phyloP scores from a whole-genome alignment of 805 yeast genomes.

The Cyberlindnera galapagoensis region DNA sequence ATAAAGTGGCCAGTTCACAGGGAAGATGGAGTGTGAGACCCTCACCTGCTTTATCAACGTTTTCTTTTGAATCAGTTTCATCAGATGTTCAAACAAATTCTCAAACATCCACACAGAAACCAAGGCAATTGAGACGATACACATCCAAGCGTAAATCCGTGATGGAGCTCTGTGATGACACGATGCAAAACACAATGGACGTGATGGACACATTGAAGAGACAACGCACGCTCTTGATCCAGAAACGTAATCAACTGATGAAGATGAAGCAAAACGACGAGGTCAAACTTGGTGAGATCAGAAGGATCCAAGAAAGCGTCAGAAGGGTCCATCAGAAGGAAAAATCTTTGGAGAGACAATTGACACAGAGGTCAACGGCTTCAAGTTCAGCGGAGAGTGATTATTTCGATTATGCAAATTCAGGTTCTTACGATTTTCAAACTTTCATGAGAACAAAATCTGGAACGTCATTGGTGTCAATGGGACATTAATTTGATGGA shows the following conservation, averaged over 20 bases:
- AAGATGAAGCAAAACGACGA: constrained; percentile 11
- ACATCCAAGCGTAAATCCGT: constrained; percentile 14
- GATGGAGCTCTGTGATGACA: constrained; percentile 21
- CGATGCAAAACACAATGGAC: constrained; percentile 17
- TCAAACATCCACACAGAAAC: background rate
- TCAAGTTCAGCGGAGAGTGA: constrained; percentile 4
- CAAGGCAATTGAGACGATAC: constrained; percentile 7
- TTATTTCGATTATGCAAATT: constrained; percentile 19
- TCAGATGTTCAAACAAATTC: constrained; percentile 18
- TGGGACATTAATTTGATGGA: background rate
- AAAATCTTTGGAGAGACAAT: constrained; percentile 3
- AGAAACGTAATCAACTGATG: constrained; percentile 10
- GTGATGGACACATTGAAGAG: constrained; percentile 21
- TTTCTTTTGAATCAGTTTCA: constrained; percentile 21
- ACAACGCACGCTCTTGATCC: constrained; percentile 18
- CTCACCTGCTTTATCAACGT: constrained; percentile 10
- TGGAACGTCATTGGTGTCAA: constrained; percentile 1
- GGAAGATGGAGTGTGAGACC: too few species aligned
- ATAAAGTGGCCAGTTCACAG: too few species aligned
- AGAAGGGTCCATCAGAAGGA: constrained; percentile 9
- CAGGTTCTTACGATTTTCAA: constrained; percentile 13
- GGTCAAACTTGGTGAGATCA: constrained; percentile 8
- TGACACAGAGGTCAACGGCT: constrained; percentile 3
- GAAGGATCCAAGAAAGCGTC: constrained; percentile 10
- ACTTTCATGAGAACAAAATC: constrained; percentile 14